Base-by-base conservation (phyloP, 192 early-diverging fungal genomes). In the Backusella tuberculispora region DNA sequence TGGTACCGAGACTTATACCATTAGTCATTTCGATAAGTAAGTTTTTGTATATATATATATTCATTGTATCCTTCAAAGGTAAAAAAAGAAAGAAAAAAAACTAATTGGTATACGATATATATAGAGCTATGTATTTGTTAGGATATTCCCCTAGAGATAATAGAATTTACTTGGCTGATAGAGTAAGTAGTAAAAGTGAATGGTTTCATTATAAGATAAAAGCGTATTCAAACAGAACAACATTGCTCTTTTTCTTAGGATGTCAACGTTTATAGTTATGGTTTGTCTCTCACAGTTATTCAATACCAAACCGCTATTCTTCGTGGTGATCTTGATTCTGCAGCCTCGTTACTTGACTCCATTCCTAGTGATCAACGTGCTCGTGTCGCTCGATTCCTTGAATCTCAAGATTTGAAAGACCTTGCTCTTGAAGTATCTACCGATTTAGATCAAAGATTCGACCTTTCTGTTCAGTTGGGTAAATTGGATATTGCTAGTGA, bases 291-390 rank as follows among this genome's bases (percentile, higher is more conserved):
- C 74, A 91, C 92, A 1, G 90, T 99, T 19, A 97, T 99, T 76
- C 95, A 99, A 86, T 99, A 99, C 83, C 98, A 99, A 83, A 99
- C 97, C 5, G 97, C 97, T 6, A 89, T 99, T 68, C 86, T 99
- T 50, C 94, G 97, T 46, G 97, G 95, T 17, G 98, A 99, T 81
- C 78, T 96, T 70, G 95, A 90, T 17, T 76, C 88, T 17, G 98
- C 98, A 17, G 90, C 86, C 19, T 76, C 83, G 41, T 74, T 99
- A 67, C 84, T 99, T 69, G 94, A 97, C 8, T 88, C 84, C n/a
- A 88, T 99, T 6, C 93, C 97, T 53, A 74, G 83, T 5, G 94
- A 95, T 75, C 97, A 99, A 81, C 85, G 93, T 34, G 94, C 94
- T 79, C 88, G 92, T 56, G 90, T 99, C 75, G 98, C 98, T 21